Evolutionary conservation across 73 alveolate genomes (phyloP), one percentile per base, ranked within the genome.

Genomic region (Symbiodinium pilosum): DNA sequence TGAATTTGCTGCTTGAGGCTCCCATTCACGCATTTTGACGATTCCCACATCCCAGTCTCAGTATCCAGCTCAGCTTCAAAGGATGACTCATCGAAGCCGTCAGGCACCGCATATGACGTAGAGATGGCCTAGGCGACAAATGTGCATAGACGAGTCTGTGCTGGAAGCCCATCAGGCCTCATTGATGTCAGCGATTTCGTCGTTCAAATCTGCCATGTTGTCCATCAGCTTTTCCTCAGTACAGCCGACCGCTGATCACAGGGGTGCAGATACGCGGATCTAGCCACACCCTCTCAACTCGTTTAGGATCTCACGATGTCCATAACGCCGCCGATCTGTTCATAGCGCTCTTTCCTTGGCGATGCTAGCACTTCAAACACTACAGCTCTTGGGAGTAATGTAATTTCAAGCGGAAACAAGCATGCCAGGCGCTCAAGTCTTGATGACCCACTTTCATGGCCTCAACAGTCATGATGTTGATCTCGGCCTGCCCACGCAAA

Each of bases 361-460:
- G n/a, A n/a, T n/a, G n/a, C n/a, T n/a, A n/a, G n/a, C n/a, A n/a
- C n/a, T 47, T 47, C 59, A 47, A 47, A 47, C 59, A 47, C 59
- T 47, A 6, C 59, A 47, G 59, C 59, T 14, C 59, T 47, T 9
- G 59, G 21, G 59, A 47, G 14, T 14, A 47, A 47, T 9, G 59
- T 47, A 9, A n/a, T n/a, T n/a, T n/a, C n/a, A n/a, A n/a, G 59
- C 59, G 28, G 77, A 24, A 59, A 59, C 77, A 59, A 42, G 16
- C 96, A 91, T 38, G 96, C 38, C 96, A 43, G 96, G 88, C 54
- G 77, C 26, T 6, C 96, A 91, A 44, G 77, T 91, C 96, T 91
- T 91, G 96, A 69, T 91, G 64, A 28, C 96, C 96, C 28, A 42
- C 96, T 64, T 91, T 91, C 96, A 91, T 91, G 77, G 96, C 96